A percentile compares a stretch with the other conserved stretches of the same genome.
Conservation (phyloP, 202 grass and related monocot genomes). For the Panicum hallii region DNA sequence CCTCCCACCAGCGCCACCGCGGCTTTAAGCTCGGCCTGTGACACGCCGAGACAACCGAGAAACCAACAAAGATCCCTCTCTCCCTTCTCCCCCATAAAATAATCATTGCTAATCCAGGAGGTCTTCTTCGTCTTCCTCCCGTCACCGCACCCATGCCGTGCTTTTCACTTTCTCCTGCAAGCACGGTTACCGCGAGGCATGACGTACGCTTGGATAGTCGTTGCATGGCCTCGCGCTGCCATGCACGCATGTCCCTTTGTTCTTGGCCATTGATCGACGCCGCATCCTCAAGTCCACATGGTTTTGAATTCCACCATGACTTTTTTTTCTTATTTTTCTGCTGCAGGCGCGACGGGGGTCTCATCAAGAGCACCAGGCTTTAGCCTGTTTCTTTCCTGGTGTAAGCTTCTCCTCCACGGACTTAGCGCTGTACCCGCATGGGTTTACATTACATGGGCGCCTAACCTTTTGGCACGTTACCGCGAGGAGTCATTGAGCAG, state of each 20-base stretch:
- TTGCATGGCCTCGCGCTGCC: constrained; percentile 13
- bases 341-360: background rate
- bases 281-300: background rate
- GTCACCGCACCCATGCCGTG: too few relatives aligned
- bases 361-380: background rate
- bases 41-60: constrained; percentile 73
- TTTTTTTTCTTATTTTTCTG: background rate
- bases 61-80: constrained; percentile 50
- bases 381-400: constrained; percentile 3
- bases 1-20: background rate
- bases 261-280: constrained; percentile 41
- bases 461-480: constrained; percentile 30
- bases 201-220: constrained; percentile 16
- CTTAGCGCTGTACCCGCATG: background rate
- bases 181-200: background rate
- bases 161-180: background rate
- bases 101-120: constrained; percentile 18
- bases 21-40: constrained; percentile 52
- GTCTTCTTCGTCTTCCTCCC: background rate
- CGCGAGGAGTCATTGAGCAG: constrained; percentile 22
- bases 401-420: constrained; percentile 35
- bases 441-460: constrained; percentile 6
- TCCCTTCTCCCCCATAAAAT: constrained; percentile 1
- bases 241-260: constrained; percentile 48
- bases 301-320: constrained; percentile 11